Evolutionary conservation across 805 yeast species (phyloP).

Genomic region (Lipomyces sp.): DNA sequence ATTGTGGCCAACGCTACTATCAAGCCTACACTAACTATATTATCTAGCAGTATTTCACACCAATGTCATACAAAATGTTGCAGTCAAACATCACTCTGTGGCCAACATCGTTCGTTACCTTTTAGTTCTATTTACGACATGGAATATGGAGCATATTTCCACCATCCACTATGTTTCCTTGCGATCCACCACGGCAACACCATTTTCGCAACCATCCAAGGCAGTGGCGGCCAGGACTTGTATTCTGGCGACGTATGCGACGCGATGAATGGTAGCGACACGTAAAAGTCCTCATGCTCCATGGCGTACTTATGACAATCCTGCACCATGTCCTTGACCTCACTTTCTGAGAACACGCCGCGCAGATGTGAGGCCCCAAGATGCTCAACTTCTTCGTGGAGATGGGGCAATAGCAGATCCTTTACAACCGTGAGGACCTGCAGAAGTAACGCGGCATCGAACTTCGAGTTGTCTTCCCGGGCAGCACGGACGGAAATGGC

Average conservation of each 20-base stretch:
- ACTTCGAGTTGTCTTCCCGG: conserved; percentile 4
- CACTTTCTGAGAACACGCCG: conserved; percentile 11
- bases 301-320: conserved; percentile 8
- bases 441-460: conserved; percentile 13
- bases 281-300: conserved; percentile 10
- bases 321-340: conserved; percentile 5
- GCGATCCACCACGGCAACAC: conserved; percentile 20
- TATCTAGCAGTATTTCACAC: no score
- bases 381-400: conserved; percentile 18
- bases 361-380: conserved; percentile 14
- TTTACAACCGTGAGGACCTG: conserved; percentile 11
- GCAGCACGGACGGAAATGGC: conserved; percentile 1
- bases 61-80: no score
- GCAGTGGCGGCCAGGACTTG: conserved; percentile 19
- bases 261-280: conserved; percentile 11
- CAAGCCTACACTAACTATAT: no score
- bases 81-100: conserved; percentile 6
- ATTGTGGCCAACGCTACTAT: no score
- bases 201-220: conserved; percentile 21
- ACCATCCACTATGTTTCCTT: conserved; percentile 16
- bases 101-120: no score
- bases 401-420: conserved; percentile 16
- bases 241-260: conserved; percentile 26
- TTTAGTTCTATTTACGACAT: no score
- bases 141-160: conserved; percentile 24